Evolutionary conservation across 2,329 filamentous ascomycete species (phyloP).

Genomic region (Geosmithia putterillii): DNA sequence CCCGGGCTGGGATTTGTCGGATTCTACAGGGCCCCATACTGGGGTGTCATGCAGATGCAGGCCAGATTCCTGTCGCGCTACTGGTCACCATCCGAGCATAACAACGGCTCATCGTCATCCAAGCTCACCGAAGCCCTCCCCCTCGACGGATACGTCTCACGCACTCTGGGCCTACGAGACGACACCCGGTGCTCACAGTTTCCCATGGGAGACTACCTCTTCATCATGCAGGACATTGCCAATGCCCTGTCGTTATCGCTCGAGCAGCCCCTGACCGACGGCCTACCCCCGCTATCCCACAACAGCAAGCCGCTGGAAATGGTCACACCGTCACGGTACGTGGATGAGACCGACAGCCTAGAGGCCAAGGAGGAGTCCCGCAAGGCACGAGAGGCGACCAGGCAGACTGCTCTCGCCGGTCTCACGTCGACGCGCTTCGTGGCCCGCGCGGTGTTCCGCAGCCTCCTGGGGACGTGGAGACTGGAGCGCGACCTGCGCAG

Average conservation of each 20-base stretch:
- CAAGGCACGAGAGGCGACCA: slow-evolving; percentile 32
- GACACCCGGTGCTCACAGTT: slow-evolving; percentile 52
- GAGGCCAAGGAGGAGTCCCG: slow-evolving; percentile 23
- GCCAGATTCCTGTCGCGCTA: slow-evolving; percentile 52
- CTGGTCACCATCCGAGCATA: slow-evolving; percentile 32
- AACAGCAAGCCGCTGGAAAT: slow-evolving; percentile 35
- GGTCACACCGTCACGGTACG: slow-evolving; percentile 43
- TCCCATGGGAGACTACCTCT: slow-evolving; percentile 73
- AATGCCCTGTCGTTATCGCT: slow-evolving; percentile 41
- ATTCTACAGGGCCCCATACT: slow-evolving; percentile 75
- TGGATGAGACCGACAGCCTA: slow-evolving; percentile 21
- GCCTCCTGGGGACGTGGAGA: slow-evolving; percentile 58
- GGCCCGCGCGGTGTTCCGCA: slow-evolving; percentile 55
- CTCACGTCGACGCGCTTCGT: slow-evolving; percentile 39
- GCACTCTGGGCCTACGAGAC: slow-evolving; percentile 36
- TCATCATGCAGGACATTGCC: slow-evolving; percentile 60
- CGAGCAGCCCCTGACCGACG: slow-evolving; percentile 13
- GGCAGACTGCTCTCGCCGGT: slow-evolving; percentile 25
- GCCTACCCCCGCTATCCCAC: slow-evolving; percentile 20
- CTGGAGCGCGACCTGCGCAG: slow-evolving; percentile 45
- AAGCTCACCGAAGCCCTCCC: slow-evolving; percentile 22
- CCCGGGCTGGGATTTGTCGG: slow-evolving; percentile 66
- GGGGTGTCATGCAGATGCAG: slow-evolving; percentile 83
- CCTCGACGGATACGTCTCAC: slow-evolving; percentile 29
- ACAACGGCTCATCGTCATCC: slow-evolving; percentile 6